A percentile compares a stretch with the other conserved stretches of the same genome.
phyloP scores from a whole-genome alignment of 306 rosid species.

The Fagus crenata region DNA sequence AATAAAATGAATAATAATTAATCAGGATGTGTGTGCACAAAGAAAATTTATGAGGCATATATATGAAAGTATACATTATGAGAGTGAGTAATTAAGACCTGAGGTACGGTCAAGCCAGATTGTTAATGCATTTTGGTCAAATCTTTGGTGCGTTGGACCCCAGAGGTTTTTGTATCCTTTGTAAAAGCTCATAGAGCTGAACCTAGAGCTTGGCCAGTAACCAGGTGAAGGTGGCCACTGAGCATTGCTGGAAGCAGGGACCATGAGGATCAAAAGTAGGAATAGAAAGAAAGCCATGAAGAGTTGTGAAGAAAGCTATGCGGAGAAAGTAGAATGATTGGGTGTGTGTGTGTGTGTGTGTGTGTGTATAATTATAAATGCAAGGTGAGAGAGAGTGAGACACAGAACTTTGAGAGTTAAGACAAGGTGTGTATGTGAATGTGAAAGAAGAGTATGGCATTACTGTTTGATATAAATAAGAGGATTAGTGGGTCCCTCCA shows the following conservation, averaged over 20 bases:
- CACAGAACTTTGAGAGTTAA: conserved; percentile 25
- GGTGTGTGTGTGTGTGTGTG: conserved; percentile 7
- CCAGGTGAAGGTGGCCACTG: conserved; percentile 89
- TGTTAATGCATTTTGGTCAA: conserved; percentile 59
- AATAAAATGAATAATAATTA: not conserved
- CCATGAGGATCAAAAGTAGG: conserved; percentile 37
- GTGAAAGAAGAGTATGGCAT: conserved; percentile 43
- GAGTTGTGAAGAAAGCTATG: conserved; percentile 4
- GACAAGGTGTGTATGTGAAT: conserved; percentile 11
- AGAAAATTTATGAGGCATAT: not conserved
- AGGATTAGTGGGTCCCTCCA: conserved; percentile 43
- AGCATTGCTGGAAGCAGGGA: conserved; percentile 51
- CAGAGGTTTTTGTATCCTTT: conserved; percentile 73
- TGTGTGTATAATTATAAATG: conserved; percentile 38
- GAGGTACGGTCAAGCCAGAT: conserved; percentile 90
- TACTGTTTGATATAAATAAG: conserved; percentile 50
- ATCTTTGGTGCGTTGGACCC: conserved; percentile 83
- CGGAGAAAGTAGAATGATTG: conserved; percentile 39
- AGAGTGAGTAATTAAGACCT: conserved; percentile 36
- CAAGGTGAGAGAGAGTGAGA: conserved; percentile 41
- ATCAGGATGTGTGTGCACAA: not conserved
- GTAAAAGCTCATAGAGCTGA: conserved; percentile 63
- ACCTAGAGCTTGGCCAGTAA: conserved; percentile 82
- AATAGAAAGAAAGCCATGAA: conserved; percentile 53
- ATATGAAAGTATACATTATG: not conserved